Evolutionary conservation across 2,329 filamentous ascomycete species (phyloP).

Genomic region (Fusarium hainanense): DNA sequence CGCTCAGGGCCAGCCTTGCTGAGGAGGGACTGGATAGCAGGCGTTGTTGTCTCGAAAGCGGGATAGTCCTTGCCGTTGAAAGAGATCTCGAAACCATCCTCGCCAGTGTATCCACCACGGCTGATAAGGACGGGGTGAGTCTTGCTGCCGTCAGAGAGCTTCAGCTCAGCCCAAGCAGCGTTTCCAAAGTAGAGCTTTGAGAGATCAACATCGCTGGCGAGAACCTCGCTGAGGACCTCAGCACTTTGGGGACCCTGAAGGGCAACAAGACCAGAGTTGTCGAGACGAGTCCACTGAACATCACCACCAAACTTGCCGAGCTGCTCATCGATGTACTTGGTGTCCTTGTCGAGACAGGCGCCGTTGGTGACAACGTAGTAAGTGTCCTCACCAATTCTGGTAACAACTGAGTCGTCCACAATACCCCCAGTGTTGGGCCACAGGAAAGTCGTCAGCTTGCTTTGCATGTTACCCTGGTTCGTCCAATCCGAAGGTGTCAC

Average conservation of each 20-base stretch:
- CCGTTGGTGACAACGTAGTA: slow-evolving; percentile 98
- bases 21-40: slow-evolving; percentile 76
- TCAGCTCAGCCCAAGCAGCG: slow-evolving; percentile 73
- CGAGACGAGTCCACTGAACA: slow-evolving; percentile 75
- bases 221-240: slow-evolving; percentile 72
- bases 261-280: slow-evolving; percentile 82
- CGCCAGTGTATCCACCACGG: slow-evolving; percentile 94
- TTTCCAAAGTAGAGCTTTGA: slow-evolving; percentile 84
- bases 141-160: slow-evolving; percentile 63
- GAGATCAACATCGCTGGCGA: slow-evolving; percentile 68
- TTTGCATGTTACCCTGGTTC: slow-evolving; percentile 72
- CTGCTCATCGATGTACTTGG: slow-evolving; percentile 78
- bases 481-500: slow-evolving; percentile 82
- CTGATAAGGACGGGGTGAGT: slow-evolving; percentile 71
- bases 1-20: slow-evolving; percentile 67
- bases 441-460: slow-evolving; percentile 86
- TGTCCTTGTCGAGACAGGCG: slow-evolving; percentile 89
- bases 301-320: slow-evolving; percentile 68
- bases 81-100: slow-evolving; percentile 98
- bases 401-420: slow-evolving; percentile 93
- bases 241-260: slow-evolving; percentile 86
- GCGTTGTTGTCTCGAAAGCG: slow-evolving; percentile 57
- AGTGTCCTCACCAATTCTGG: slow-evolving; percentile 75
- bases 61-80: slow-evolving; percentile 64
- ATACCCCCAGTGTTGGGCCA: slow-evolving; percentile 87